Base-by-base conservation (phyloP, 2,329 filamentous ascomycete genomes). In the Periconia digitata region DNA sequence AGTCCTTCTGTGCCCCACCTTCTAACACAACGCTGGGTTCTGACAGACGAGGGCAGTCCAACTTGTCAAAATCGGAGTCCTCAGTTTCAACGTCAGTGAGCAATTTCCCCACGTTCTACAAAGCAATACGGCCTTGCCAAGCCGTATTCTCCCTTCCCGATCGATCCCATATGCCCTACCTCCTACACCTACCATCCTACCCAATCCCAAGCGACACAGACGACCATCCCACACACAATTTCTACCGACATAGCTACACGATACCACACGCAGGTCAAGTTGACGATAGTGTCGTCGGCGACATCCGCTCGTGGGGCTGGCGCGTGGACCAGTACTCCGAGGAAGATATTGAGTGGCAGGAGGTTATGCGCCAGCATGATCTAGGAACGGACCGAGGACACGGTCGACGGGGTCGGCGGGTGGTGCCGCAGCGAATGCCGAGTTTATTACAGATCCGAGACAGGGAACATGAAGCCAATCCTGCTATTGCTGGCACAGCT, bases 151-250 rank as follows among this genome's bases (percentile, higher is more conserved):
- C n/a, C n/a, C n/a, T n/a, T n/a, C n/a, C n/a, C n/a, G n/a, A n/a
- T n/a, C n/a, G n/a, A n/a, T n/a, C n/a, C n/a, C n/a, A n/a, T n/a
- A 50, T 50, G 47, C 22, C 43, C 6, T 50, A 46, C 39, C 23
- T 50, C 8, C 22, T 50, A 4, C 43, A 45, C 39, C 43, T 43
- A 34, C 47, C 38, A 18, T 27, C 24, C 24, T 7, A 27, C 7
- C 24, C 24, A 27, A 27, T 6, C 24, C 12, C 24, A 6, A 27
- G 24, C 24, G 23, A n/a, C n/a, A n/a, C n/a, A n/a, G n/a, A n/a
- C n/a, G n/a, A n/a, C n/a, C n/a, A 38, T 6, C 10, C 42, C 15
- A 42, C 8, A 8, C 35, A 18, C 29, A 40, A 27, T 8, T 13
- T 15, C 22, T 12, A 44, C n/a, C 32, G 39, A 20, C 40, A 40